Evolutionary conservation across 2,329 filamentous ascomycete genomes (phyloP).

Genomic region (Arthrobotrys conoides): DNA sequence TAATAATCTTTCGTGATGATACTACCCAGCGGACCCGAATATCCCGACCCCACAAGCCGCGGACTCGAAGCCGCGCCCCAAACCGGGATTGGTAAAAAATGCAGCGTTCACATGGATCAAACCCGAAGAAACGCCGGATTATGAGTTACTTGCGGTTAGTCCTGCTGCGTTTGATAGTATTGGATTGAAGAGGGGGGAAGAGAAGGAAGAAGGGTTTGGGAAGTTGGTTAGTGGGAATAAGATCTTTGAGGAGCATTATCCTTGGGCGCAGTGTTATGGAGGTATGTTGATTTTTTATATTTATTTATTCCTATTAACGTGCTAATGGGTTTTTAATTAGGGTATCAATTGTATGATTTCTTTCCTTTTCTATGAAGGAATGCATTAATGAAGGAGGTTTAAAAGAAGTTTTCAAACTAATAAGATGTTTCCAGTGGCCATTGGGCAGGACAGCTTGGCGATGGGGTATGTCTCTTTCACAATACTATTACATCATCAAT

Average conservation of each 20-base stretch:
- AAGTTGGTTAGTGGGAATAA: slow-evolving; percentile 85
- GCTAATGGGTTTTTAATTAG: slow-evolving; percentile 46
- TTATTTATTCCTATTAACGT: too few relatives aligned
- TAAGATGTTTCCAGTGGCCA: slow-evolving; percentile 72
- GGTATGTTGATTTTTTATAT: slow-evolving; percentile 72
- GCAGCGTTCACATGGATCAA: slow-evolving; percentile 93
- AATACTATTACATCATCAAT: not conserved
- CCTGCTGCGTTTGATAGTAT: slow-evolving; percentile 83
- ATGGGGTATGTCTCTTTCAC: slow-evolving; percentile 72
- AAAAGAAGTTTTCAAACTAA: slow-evolving; percentile 64
- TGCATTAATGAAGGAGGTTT: not conserved
- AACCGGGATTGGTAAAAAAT: slow-evolving; percentile 84
- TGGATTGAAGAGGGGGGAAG: slow-evolving; percentile 79
- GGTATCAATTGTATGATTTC: slow-evolving; percentile 52
- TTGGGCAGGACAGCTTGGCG: slow-evolving; percentile 96
- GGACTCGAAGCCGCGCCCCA: slow-evolving; percentile 82
- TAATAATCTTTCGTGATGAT: too few relatives aligned
- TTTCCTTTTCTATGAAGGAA: not conserved
- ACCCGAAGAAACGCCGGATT: slow-evolving; percentile 77
- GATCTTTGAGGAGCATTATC: slow-evolving; percentile 83
- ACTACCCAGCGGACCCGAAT: slow-evolving; percentile 75
- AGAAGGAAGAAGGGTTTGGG: slow-evolving; percentile 80
- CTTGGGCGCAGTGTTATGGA: slow-evolving; percentile 98
- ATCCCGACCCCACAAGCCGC: slow-evolving; percentile 87
- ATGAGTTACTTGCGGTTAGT: slow-evolving; percentile 86